A percentile compares a stretch with the other conserved stretches of the same genome.
phyloP scores from a whole-genome alignment of 495 filamentous ascomycete genomes.

The Durotheca rogersii region DNA sequence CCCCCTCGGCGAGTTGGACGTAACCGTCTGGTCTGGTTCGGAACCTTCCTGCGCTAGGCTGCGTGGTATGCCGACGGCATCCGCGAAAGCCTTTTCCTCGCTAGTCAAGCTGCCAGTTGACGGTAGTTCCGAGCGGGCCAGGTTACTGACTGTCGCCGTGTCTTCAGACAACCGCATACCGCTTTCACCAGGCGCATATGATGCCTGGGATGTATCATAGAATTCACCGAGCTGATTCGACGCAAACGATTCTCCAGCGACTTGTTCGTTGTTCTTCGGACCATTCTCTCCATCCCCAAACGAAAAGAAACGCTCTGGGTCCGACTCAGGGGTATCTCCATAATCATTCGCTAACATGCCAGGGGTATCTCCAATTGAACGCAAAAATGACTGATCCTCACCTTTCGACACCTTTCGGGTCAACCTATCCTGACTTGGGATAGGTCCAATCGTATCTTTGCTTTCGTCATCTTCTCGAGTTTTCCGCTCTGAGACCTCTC shows the following conservation, averaged over 20 bases:
- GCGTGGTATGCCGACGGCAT: neutral
- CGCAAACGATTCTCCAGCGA: neutral
- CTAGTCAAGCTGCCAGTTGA: neutral
- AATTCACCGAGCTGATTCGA: neutral
- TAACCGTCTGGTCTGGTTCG: too few relatives aligned
- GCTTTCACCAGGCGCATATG: constrained; percentile 5
- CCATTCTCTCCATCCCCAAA: constrained; percentile 2
- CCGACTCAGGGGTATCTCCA: constrained; percentile 26
- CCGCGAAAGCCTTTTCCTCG: neutral
- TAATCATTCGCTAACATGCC: constrained; percentile 28
- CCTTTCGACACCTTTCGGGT: constrained; percentile 39
- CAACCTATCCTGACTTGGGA: constrained; percentile 37
- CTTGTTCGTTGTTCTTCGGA: constrained; percentile 3
- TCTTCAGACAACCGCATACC: constrained; percentile 1
- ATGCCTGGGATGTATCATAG: neutral
- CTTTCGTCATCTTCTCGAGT: constrained; percentile 36
- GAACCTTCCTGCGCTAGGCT: constrained; percentile 13
- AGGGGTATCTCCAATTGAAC: constrained; percentile 37
- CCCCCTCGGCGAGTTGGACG: too few relatives aligned
- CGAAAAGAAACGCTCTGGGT: constrained; percentile 15
- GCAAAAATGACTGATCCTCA: constrained; percentile 39
- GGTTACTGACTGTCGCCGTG: neutral
- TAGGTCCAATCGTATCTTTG: constrained; percentile 40
- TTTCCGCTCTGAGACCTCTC: constrained; percentile 17
- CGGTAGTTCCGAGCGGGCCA: too few relatives aligned